Evolutionary conservation across 192 early-diverging fungal species (phyloP).

Genomic region (Spizellomyces sp.): DNA sequence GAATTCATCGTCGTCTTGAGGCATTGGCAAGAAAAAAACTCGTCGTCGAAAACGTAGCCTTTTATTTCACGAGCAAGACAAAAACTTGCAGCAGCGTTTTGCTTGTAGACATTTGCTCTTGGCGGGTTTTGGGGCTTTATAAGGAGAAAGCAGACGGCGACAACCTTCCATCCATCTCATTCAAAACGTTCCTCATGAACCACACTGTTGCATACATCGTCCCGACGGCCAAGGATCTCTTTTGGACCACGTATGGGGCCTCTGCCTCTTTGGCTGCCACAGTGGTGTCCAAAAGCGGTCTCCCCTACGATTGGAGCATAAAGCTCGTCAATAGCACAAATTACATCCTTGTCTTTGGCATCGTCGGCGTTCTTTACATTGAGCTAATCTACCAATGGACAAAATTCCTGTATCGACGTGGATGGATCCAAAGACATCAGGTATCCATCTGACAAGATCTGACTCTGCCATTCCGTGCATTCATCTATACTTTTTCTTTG

Average conservation of each 20-base stretch:
- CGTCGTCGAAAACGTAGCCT: too few relatives aligned
- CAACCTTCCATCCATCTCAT: too few relatives aligned
- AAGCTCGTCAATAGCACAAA: background rate
- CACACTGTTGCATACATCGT: too few relatives aligned
- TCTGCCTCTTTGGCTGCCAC: background rate
- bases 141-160: too few relatives aligned
- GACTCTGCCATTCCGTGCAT: background rate
- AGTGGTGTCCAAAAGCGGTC: background rate
- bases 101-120: too few relatives aligned
- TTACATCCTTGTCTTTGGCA: background rate
- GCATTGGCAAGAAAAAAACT: too few relatives aligned
- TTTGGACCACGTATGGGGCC: background rate
- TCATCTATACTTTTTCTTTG: background rate
- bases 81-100: too few relatives aligned
- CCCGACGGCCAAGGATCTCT: background rate
- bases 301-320: background rate
- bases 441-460: background rate
- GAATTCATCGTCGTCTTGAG: too few relatives aligned
- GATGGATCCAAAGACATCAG: background rate
- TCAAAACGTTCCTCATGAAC: too few relatives aligned
- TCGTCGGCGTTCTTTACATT: conserved; percentile 5
- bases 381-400: conserved; percentile 2
- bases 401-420: background rate
- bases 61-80: too few relatives aligned
- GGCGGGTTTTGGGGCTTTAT: too few relatives aligned